These are phyloP conservation scores for Clonostachys byssicola DNA, from an alignment of 2,329 filamentous ascomycete species.

Conservation along the genomic window DNA sequence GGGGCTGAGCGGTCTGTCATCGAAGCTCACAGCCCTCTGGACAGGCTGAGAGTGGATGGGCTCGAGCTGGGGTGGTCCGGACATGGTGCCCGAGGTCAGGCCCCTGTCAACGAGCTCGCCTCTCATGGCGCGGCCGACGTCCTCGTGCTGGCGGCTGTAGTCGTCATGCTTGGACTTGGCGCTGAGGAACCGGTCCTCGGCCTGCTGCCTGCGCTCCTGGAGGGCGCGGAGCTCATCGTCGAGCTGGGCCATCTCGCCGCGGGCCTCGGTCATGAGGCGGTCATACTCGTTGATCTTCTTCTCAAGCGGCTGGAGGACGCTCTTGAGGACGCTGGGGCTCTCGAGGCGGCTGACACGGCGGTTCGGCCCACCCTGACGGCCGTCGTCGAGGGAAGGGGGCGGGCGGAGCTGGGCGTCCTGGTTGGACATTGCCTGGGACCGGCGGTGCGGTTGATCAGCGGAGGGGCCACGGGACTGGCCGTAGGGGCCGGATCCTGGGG, in stretches of 20 bases:
- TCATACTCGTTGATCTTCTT: constrained; percentile 39
- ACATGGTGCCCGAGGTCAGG: not conserved
- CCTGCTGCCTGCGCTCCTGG: constrained; percentile 31
- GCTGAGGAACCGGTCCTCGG: constrained; percentile 34
- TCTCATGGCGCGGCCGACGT: constrained; percentile 34
- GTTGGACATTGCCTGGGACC: too few relatives aligned
- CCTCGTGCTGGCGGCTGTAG: constrained; percentile 32
- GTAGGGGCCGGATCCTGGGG: too few relatives aligned
- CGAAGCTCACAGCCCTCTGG: too few relatives aligned
- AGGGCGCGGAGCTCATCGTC: constrained; percentile 35
- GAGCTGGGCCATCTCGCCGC: constrained; percentile 32
- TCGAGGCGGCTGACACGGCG: constrained; percentile 31
- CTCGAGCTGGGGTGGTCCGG: too few relatives aligned
- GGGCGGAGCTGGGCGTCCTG: too few relatives aligned
- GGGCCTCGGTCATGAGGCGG: constrained; percentile 31
- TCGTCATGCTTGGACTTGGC: constrained; percentile 39
- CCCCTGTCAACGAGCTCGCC: constrained; percentile 20
- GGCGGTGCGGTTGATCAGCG: too few relatives aligned
- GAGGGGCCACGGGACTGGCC: too few relatives aligned
- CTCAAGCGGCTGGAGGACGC: constrained; percentile 38
- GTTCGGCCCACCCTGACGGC: constrained; percentile 6
- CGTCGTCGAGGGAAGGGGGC: constrained; percentile 1
- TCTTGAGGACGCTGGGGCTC: constrained; percentile 35
- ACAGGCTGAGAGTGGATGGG: too few relatives aligned
- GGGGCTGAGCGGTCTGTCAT: too few relatives aligned